Evolutionary conservation across 2,329 filamentous ascomycete genomes (phyloP).

Genomic region (Huntiella decipiens): DNA sequence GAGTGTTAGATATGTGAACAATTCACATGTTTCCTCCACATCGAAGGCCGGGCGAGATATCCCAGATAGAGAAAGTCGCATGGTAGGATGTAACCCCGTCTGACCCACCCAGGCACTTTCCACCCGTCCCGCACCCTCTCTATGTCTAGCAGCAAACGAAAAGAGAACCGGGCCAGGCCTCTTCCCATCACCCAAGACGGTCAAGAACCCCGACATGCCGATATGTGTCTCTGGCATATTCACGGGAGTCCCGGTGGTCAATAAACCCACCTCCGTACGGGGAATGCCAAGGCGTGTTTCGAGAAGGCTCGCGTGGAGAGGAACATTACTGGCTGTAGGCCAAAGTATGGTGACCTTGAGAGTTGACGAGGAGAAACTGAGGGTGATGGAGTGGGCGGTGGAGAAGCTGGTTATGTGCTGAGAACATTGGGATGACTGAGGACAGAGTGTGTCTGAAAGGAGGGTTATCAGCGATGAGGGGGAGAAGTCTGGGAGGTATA

Average conservation of each 20-base stretch:
- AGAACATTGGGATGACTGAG: too few relatives aligned
- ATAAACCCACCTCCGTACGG: constrained; percentile 62
- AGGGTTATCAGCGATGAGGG: too few relatives aligned
- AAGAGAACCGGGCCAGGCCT: constrained; percentile 62
- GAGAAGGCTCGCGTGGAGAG: too few relatives aligned
- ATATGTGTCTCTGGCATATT: constrained; percentile 51
- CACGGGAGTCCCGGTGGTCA: constrained; percentile 43
- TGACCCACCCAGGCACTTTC: constrained; percentile 47
- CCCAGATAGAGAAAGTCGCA: constrained; percentile 46
- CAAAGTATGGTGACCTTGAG: too few relatives aligned
- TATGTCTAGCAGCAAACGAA: constrained; percentile 64
- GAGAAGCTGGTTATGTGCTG: too few relatives aligned
- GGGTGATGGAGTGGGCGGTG: too few relatives aligned
- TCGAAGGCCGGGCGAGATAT: constrained; percentile 27
- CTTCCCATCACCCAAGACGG: constrained; percentile 55
- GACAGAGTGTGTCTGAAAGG: too few relatives aligned
- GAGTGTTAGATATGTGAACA: constrained; percentile 67
- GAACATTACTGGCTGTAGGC: too few relatives aligned
- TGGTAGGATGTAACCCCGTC: constrained; percentile 65
- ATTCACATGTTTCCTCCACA: constrained; percentile 39
- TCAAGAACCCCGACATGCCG: constrained; percentile 58
- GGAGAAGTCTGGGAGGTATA: too few relatives aligned
- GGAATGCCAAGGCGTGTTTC: constrained; percentile 16
- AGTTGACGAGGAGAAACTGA: too few relatives aligned
- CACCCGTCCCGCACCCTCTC: constrained; percentile 29